Percentiles rank a stretch among this genome's conserved stretches.
Conservation (phyloP, 192 early-diverging fungal genomes). For the Rhizophagus prolifer region DNA sequence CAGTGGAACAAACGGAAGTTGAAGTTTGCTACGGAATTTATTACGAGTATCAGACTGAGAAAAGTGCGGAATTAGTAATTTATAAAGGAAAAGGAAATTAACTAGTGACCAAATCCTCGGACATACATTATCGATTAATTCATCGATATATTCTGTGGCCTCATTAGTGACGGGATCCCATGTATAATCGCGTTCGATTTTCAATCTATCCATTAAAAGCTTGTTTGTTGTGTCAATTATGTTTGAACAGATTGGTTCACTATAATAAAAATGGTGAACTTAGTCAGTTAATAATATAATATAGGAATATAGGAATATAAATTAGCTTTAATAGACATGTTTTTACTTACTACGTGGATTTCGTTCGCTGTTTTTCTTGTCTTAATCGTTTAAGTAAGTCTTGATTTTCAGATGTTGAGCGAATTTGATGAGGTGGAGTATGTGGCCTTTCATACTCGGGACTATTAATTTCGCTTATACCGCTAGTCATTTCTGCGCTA, state of each 20-base stretch:
- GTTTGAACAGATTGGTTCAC: slow-evolving; percentile 21
- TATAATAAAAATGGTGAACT: neutral
- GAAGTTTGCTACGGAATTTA: too few relatives aligned
- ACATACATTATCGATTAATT: too few relatives aligned
- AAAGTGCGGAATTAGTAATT: too few relatives aligned
- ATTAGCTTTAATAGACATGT: neutral
- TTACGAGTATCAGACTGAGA: too few relatives aligned
- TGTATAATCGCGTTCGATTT: slow-evolving; percentile 15
- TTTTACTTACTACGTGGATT: slow-evolving; percentile 21
- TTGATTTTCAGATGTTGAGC: neutral
- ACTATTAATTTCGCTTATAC: slow-evolving; percentile 21
- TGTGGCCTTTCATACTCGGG: neutral
- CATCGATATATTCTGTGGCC: too few relatives aligned
- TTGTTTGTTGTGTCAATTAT: slow-evolving; percentile 22
- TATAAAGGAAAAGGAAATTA: too few relatives aligned
- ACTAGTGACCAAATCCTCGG: too few relatives aligned
- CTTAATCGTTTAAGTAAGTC: slow-evolving; percentile 9
- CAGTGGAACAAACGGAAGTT: too few relatives aligned
- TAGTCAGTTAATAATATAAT: neutral
- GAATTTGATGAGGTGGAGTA: slow-evolving; percentile 19
- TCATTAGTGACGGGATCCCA: neutral
- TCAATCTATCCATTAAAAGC: slow-evolving; percentile 19
- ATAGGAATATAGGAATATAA: slow-evolving; percentile 8
- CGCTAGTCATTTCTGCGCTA: neutral
- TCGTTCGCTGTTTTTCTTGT: slow-evolving; percentile 8